These are phyloP conservation scores for Suaeda aralocaspica DNA, from an alignment of 148 eudicot species.

Conservation along the genomic window DNA sequence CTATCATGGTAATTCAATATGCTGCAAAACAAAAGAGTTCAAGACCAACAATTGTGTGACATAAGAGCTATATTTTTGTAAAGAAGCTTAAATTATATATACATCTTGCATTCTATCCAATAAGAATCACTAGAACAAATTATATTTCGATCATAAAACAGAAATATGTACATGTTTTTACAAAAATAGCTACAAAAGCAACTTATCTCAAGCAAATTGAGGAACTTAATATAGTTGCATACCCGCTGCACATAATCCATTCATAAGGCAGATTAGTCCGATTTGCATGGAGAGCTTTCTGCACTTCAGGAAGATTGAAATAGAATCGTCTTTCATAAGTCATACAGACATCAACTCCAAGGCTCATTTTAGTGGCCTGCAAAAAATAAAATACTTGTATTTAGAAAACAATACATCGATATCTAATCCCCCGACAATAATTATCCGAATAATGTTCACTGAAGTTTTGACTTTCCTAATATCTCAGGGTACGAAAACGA, in stretches of 20 bases:
- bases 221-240: slow-evolving; percentile 13
- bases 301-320: slow-evolving; percentile 93
- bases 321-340: slow-evolving; percentile 67
- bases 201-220: too few species aligned
- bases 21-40: slow-evolving; percentile 31
- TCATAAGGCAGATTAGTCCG: slow-evolving; percentile 73
- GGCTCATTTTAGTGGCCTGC: slow-evolving; percentile 87
- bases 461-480: too few species aligned
- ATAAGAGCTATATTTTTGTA: neutral
- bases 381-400: neutral
- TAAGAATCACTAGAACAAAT: too few species aligned
- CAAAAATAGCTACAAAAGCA: neutral
- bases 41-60: neutral
- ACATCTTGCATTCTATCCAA: too few species aligned
- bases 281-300: slow-evolving; percentile 93
- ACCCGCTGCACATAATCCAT: slow-evolving; percentile 94
- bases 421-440: too few species aligned
- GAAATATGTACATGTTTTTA: too few species aligned
- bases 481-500: neutral
- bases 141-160: too few species aligned
- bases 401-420: neutral
- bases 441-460: too few species aligned
- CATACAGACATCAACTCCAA: slow-evolving; percentile 95
- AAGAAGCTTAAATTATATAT: too few species aligned
- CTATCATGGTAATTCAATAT: slow-evolving; percentile 48